Evolutionary conservation across 2,329 filamentous ascomycete genomes (phyloP).

Genomic region (Fusarium nelsonii): DNA sequence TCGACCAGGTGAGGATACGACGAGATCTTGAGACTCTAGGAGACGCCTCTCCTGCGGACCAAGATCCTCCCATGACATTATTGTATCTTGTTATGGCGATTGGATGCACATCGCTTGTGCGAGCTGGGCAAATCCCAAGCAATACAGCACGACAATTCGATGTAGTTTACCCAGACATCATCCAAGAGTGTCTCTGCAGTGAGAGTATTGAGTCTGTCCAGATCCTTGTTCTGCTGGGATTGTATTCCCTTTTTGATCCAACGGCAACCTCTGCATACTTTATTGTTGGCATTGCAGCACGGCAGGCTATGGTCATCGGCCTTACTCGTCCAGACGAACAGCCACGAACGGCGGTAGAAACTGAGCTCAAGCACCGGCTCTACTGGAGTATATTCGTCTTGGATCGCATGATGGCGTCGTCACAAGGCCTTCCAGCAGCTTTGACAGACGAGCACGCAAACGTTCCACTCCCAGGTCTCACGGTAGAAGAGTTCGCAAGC

Average conservation of each 20-base stretch:
- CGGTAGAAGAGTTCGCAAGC: constrained; percentile 60
- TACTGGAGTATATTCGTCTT: constrained; percentile 61
- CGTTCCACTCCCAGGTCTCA: constrained; percentile 59
- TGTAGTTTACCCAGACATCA: constrained; percentile 56
- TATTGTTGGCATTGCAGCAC: constrained; percentile 56
- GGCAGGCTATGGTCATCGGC: constrained; percentile 56
- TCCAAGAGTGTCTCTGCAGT: constrained; percentile 55
- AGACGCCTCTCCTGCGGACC: constrained; percentile 47
- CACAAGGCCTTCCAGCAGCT: constrained; percentile 56
- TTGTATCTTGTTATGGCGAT: constrained; percentile 61
- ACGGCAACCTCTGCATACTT: constrained; percentile 56
- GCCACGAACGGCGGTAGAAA: constrained; percentile 44
- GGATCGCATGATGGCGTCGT: constrained; percentile 60
- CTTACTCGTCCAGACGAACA: constrained; percentile 52
- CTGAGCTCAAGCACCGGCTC: constrained; percentile 55
- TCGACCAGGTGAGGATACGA: constrained; percentile 54
- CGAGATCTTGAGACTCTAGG: constrained; percentile 51
- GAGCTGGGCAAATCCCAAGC: constrained; percentile 56
- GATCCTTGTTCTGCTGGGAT: constrained; percentile 56
- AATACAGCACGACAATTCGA: constrained; percentile 52
- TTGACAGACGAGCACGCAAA: constrained; percentile 56
- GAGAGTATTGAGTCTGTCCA: constrained; percentile 56
- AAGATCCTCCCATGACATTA: constrained; percentile 50
- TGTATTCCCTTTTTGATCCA: constrained; percentile 60
- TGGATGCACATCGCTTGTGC: constrained; percentile 58